Conservation (phyloP, 1,284 basidiomycete species). For the Athelia sp. region DNA sequence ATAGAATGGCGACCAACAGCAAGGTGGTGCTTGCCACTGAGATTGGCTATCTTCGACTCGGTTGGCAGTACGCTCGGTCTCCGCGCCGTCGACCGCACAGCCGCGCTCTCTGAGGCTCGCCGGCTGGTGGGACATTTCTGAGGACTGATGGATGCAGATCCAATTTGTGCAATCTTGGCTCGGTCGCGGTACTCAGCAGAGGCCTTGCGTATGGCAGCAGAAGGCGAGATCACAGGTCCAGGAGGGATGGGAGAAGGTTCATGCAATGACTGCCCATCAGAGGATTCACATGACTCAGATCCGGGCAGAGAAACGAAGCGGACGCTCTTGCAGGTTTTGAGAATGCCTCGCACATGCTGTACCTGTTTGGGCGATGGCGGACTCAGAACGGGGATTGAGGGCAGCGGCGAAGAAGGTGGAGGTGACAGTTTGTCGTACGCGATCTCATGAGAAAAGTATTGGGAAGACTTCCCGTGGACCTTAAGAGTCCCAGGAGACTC, state of each 20-base stretch:
- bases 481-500: neutral
- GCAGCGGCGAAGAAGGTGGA: slow-evolving; percentile 20
- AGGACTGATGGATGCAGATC: neutral
- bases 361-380: slow-evolving; percentile 7
- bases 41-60: neutral
- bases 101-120: neutral
- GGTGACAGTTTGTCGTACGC: slow-evolving; percentile 1
- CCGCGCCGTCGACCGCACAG: neutral
- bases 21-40: too few relatives aligned
- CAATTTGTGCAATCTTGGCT: too few relatives aligned
- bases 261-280: too few relatives aligned
- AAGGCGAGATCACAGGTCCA: too few relatives aligned
- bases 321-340: slow-evolving; percentile 35
- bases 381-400: neutral
- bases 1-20: neutral
- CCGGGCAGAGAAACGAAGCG: slow-evolving; percentile 29
- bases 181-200: too few relatives aligned
- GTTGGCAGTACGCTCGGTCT: neutral
- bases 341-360: slow-evolving; percentile 26
- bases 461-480: neutral
- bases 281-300: too few relatives aligned
- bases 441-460: neutral
- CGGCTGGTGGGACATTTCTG: neutral
- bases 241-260: too few relatives aligned
- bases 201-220: too few relatives aligned